Conservation (phyloP, 768 basidiomycete species). For the Floccularia luteovirens region DNA sequence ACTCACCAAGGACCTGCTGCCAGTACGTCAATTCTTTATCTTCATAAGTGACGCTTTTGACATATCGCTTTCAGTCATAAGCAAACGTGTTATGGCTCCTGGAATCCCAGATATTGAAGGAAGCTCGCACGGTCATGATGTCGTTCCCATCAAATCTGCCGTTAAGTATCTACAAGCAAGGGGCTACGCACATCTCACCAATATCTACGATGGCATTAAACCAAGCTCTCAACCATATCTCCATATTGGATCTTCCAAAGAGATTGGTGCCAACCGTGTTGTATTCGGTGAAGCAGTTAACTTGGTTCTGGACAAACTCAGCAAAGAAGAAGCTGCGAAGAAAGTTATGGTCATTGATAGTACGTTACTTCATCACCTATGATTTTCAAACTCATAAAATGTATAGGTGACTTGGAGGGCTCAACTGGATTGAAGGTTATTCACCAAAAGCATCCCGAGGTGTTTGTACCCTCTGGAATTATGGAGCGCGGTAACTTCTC, state of each 20-base stretch:
- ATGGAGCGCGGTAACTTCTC: constrained; percentile 84
- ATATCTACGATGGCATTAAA: constrained; percentile 60
- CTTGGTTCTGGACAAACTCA: constrained; percentile 63
- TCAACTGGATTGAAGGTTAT: constrained; percentile 86
- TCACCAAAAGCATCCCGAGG: constrained; percentile 86
- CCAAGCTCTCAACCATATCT: constrained; percentile 46
- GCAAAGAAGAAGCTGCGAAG: constrained; percentile 67
- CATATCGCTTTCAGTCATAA: constrained; percentile 37
- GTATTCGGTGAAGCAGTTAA: constrained; percentile 84
- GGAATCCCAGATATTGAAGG: constrained; percentile 75
- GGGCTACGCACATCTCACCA: constrained; percentile 47
- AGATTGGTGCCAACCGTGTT: constrained; percentile 74
- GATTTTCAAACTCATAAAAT: constrained; percentile 5
- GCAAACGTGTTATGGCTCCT: constrained; percentile 63
- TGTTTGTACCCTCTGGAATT: constrained; percentile 78
- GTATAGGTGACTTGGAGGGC: constrained; percentile 72
- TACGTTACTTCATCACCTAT: constrained; percentile 21
- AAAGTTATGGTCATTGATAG: constrained; percentile 89
- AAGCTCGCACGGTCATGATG: constrained; percentile 75
- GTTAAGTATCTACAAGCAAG: constrained; percentile 63
- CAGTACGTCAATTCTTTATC: constrained; percentile 27
- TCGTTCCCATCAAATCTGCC: constrained; percentile 76
- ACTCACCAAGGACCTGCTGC: constrained; percentile 72
- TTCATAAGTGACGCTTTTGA: not conserved
- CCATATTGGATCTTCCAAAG: constrained; percentile 66